Conservation (phyloP, 2,329 filamentous ascomycete species). For the Ampelomyces quisqualis region DNA sequence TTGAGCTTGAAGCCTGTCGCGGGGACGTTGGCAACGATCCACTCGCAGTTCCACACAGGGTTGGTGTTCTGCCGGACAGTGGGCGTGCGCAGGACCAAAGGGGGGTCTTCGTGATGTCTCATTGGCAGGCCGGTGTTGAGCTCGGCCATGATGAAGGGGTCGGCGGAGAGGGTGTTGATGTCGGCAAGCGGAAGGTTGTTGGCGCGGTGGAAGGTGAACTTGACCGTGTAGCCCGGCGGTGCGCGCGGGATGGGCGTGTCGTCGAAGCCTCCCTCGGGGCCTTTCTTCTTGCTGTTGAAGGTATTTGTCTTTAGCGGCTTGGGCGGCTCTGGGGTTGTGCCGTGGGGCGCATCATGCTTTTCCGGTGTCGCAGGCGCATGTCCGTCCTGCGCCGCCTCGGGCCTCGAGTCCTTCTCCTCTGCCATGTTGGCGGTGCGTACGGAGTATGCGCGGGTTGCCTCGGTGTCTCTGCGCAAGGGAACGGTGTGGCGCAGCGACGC, state of each 20-base stretch:
- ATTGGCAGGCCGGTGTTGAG: conserved; percentile 68
- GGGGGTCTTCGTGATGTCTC: conserved; percentile 83
- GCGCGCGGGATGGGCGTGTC: conserved; percentile 72
- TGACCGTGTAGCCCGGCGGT: conserved; percentile 78
- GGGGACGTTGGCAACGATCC: conserved; percentile 86
- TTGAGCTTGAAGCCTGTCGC: conserved; percentile 79
- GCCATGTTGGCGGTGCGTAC: conserved; percentile 15
- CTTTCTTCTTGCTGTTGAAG: conserved; percentile 34
- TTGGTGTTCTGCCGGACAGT: conserved; percentile 72
- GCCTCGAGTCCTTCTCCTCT: conserved; percentile 11
- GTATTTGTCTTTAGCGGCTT: conserved; percentile 31
- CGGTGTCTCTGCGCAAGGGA: conserved; percentile 8
- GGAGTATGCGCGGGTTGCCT: conserved; percentile 4
- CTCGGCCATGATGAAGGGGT: conserved; percentile 80
- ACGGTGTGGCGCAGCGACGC: not conserved
- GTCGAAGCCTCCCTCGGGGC: conserved; percentile 77
- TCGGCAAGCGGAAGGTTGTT: conserved; percentile 81
- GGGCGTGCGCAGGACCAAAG: conserved; percentile 70
- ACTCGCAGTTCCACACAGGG: conserved; percentile 80
- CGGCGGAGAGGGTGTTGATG: conserved; percentile 72
- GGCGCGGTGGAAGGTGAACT: conserved; percentile 80
- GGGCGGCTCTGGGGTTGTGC: conserved; percentile 13
- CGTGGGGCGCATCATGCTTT: conserved; percentile 11
- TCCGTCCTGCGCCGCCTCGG: conserved; percentile 11
- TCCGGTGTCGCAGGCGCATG: conserved; percentile 13